These are phyloP conservation scores for Dianthus caryophyllus DNA, from an alignment of 148 eudicot genomes.

Conservation along the genomic window DNA sequence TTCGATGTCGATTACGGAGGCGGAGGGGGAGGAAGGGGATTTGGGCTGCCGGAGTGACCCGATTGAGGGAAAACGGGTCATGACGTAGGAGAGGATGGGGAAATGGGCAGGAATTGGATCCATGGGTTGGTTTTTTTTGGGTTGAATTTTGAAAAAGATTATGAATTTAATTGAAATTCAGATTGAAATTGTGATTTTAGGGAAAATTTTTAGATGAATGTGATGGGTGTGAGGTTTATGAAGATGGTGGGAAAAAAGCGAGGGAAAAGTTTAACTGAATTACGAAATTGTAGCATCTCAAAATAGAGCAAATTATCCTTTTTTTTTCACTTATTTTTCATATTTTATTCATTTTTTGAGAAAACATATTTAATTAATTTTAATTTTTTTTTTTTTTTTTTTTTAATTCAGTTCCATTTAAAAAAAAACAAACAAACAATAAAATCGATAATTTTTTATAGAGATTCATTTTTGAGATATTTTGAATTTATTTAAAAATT, in stretches of 20 bases:
- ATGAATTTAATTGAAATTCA: neutral
- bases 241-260: neutral
- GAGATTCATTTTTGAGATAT: too few species aligned
- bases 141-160: neutral
- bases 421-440: too few species aligned
- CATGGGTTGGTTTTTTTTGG: conserved; percentile 28
- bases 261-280: neutral
- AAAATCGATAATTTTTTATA: too few species aligned
- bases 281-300: too few species aligned
- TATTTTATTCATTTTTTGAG: too few species aligned
- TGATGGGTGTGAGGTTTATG: neutral
- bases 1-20: conserved; percentile 53
- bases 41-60: conserved; percentile 25
- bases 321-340: too few species aligned
- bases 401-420: too few species aligned
- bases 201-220: neutral
- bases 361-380: too few species aligned
- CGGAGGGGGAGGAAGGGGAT: conserved; percentile 14
- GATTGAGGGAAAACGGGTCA: conserved; percentile 56
- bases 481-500: too few species aligned
- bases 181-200: neutral
- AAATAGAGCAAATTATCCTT: too few species aligned
- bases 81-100: conserved; percentile 71
- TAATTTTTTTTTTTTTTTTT: too few species aligned
- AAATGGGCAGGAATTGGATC: conserved; percentile 57